Evolutionary conservation across 768 basidiomycete species (phyloP).

Genomic region (Calocera cornea): DNA sequence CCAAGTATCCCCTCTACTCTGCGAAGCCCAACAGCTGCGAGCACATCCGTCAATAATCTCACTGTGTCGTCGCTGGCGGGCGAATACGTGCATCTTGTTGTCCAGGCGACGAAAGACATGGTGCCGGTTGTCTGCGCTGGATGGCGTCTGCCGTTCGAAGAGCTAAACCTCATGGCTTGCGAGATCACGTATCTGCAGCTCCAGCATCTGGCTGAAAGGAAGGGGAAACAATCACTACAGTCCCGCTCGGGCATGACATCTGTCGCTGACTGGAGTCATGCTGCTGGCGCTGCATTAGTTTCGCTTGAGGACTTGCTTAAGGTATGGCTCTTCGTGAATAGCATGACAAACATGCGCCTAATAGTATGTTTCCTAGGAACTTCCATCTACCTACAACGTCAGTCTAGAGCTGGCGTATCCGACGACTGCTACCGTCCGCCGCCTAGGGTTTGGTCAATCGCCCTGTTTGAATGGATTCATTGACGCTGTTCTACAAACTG

Average conservation of each 20-base stretch:
- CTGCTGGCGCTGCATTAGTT: conserved; percentile 33
- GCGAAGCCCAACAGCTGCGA: not conserved
- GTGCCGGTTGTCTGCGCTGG: conserved; percentile 75
- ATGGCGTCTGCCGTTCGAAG: conserved; percentile 59
- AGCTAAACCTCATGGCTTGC: conserved; percentile 63
- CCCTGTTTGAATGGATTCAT: conserved; percentile 56
- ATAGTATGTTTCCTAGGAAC: conserved; percentile 13
- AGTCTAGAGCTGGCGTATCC: conserved; percentile 77
- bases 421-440: conserved; percentile 34
- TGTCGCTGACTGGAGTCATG: conserved; percentile 26
- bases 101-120: conserved; percentile 85
- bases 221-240: conserved; percentile 24
- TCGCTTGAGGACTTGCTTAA: conserved; percentile 63
- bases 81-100: conserved; percentile 69
- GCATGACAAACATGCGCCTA: not conserved
- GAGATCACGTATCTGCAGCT: conserved; percentile 81
- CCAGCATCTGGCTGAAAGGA: conserved; percentile 41
- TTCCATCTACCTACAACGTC: conserved; percentile 43
- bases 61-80: conserved; percentile 84
- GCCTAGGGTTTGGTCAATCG: conserved; percentile 43
- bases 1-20: not conserved
- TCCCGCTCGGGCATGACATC: conserved; percentile 7
- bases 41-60: conserved; percentile 34
- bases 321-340: conserved; percentile 32
- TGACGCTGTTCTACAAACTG: conserved; percentile 69